These are phyloP conservation scores for Pouteria glomerata DNA, from an alignment of 148 eudicot species.

Conservation along the genomic window DNA sequence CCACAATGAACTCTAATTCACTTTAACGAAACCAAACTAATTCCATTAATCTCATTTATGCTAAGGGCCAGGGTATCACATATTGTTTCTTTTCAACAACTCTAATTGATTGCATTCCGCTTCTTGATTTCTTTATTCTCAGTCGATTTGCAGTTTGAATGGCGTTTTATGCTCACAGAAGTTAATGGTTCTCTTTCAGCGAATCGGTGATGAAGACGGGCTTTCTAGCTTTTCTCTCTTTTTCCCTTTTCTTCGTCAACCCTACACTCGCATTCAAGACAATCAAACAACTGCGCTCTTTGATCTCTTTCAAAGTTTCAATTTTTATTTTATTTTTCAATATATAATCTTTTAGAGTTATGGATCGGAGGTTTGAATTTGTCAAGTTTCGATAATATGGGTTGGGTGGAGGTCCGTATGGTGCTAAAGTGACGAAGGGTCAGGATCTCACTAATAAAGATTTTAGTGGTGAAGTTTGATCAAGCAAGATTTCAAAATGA, in stretches of 20 bases:
- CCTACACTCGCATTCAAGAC: constrained; percentile 94
- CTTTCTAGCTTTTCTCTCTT: constrained; percentile 57
- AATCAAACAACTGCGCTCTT: not conserved
- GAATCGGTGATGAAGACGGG: constrained; percentile 45
- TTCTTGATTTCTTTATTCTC: no score
- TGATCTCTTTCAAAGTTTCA: not conserved
- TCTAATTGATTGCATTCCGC: no score
- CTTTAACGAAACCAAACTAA: no score
- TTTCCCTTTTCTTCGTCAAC: constrained; percentile 63
- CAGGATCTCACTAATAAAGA: constrained; percentile 90
- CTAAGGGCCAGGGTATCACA: no score
- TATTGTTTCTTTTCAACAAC: no score
- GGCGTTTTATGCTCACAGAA: no score
- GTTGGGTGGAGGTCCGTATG: constrained; percentile 97
- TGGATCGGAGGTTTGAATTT: not conserved
- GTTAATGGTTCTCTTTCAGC: constrained; percentile 20
- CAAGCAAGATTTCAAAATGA: constrained; percentile 95
- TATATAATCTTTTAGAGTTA: no score
- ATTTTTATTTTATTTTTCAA: not conserved
- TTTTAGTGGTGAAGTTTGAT: constrained; percentile 83
- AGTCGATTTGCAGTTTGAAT: no score
- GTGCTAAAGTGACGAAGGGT: constrained; percentile 89
- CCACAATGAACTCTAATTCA: no score
- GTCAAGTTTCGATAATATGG: constrained; percentile 11
- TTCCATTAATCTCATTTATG: no score